Conservation (phyloP, 768 basidiomycete genomes). For the Pholiota conissans region DNA sequence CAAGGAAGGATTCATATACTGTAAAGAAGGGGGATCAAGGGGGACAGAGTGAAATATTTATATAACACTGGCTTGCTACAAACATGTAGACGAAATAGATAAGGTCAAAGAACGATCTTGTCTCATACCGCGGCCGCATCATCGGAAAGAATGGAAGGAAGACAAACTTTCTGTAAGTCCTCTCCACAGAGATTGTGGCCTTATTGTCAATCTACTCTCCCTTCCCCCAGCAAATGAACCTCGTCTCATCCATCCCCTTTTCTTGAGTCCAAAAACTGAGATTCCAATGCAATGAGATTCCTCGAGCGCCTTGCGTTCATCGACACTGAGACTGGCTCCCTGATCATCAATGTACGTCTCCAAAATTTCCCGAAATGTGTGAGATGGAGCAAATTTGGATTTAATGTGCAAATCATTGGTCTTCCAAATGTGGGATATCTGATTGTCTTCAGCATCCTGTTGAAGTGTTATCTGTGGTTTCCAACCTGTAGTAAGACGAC, state of each 20-base stretch:
- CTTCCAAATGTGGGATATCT: not conserved
- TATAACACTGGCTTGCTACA: too few species aligned
- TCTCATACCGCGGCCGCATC: too few species aligned
- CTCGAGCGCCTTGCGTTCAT: not conserved
- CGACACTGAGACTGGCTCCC: not conserved
- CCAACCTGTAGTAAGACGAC: not conserved
- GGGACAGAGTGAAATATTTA: too few species aligned
- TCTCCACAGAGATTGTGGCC: too few species aligned
- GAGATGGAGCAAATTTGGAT: not conserved
- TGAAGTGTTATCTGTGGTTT: not conserved
- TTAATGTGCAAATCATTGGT: not conserved
- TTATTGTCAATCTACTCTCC: not conserved
- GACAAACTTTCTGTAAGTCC: too few species aligned
- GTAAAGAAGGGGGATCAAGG: too few species aligned
- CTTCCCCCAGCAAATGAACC: not conserved
- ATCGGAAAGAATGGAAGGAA: too few species aligned
- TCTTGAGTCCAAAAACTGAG: not conserved
- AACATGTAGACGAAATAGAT: too few species aligned
- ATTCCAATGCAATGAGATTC: not conserved
- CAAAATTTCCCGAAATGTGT: not conserved
- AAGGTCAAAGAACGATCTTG: too few species aligned
- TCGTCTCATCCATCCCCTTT: not conserved
- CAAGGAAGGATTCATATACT: too few species aligned
- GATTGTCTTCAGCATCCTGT: not conserved
- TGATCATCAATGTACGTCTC: not conserved